Base-by-base conservation (phyloP, 495 filamentous ascomycete genomes). In the Penicillium fimorum region DNA sequence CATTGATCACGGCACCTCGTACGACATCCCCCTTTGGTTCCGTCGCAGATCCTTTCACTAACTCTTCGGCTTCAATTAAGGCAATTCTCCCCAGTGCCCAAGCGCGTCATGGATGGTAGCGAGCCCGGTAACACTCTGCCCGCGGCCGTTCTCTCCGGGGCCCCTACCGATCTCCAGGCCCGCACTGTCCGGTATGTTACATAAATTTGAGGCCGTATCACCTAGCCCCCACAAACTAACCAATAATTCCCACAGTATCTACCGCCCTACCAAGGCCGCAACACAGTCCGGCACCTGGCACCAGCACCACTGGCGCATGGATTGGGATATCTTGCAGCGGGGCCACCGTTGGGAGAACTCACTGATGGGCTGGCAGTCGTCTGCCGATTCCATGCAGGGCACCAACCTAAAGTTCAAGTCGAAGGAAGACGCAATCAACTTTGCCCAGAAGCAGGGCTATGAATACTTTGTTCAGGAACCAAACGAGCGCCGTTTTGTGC, bases 401-500 rank as follows among this genome's bases (percentile, higher is more conserved):
- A 94, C 91, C 55, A 80, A 88, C 70, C 70, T 99, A 55, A 86
- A 85, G 68, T 99, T 99, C 83, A 90, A 88, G 74, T 80, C 78
- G 49, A 97, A 96, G 81, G 92, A 99, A 70, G 92, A 96, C 65
- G 94, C 94, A 59, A 92, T 99, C 60, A 71, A 78, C 17, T 99
- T 99, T 66, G 94, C 94, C 18, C 87, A 96, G 78, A 99, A 96
- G 82, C 95, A 99, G 69, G 94, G 95, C 35, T 99, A 97, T 68
- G 93, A 97, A 67, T 99, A 97, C 73, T 97, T 96, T 73, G 90
- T 97, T 20, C 94, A 97, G 78, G 94, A 97, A 76, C 93, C 92
- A 5, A 97, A 96, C 65, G 83, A 84, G 76, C 82, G 94, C 69
- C 85, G 83, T 57, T 86, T 96, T 56, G 79, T 86, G 11, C 89